Percentiles rank a stretch among this genome's conserved stretches.
Evolutionary conservation across 305 asterid genomes (phyloP).

Genomic region (Caryopteris hybrid): DNA sequence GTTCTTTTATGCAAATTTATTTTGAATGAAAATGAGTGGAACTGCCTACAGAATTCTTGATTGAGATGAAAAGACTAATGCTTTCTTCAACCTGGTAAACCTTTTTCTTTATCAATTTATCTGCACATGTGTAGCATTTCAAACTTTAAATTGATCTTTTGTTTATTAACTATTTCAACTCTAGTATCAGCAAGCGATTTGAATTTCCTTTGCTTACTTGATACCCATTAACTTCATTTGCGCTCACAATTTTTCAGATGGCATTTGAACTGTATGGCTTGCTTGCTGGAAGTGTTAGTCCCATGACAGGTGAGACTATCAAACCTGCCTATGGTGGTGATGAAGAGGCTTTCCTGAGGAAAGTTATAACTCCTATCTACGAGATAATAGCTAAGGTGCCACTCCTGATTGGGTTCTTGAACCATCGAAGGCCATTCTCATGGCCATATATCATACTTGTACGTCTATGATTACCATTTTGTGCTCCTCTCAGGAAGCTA

Average conservation of each 20-base stretch:
- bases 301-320: conserved; percentile 87
- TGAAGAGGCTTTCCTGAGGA: conserved; percentile 87
- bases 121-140: not conserved
- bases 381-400: conserved; percentile 65
- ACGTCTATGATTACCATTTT: conserved; percentile 11
- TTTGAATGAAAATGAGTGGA: not conserved
- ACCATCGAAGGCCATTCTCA: not conserved
- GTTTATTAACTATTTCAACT: not conserved
- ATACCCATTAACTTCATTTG: not conserved
- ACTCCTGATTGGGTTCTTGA: conserved; percentile 23
- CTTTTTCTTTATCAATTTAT: not conserved
- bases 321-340: conserved; percentile 96
- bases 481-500: conserved; percentile 67
- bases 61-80: not conserved
- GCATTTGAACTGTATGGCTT: conserved; percentile 90
- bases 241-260: conserved; percentile 44
- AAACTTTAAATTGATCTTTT: not conserved
- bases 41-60: not conserved
- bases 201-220: not conserved
- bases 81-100: not conserved
- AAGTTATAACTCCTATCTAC: conserved; percentile 89
- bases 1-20: not conserved
- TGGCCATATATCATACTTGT: conserved; percentile 2
- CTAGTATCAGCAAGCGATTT: not conserved
- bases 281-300: conserved; percentile 95